These are phyloP conservation scores for Russula sp. DNA, from an alignment of 768 basidiomycete genomes.

Conservation along the genomic window DNA sequence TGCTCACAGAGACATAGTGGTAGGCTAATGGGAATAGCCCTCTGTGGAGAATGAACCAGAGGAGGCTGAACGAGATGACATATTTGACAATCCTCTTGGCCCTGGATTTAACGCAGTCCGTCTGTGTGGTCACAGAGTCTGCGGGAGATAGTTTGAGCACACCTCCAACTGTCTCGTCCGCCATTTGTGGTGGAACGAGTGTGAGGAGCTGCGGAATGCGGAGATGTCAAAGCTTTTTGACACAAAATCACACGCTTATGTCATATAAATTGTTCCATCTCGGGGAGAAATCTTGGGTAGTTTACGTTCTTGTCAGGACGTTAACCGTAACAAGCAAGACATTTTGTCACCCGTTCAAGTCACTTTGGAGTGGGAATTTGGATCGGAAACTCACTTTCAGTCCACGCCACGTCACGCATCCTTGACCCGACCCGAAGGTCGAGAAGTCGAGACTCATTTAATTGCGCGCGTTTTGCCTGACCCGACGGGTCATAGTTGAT, in stretches of 20 bases:
- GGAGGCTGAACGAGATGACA: slow-evolving; percentile 7
- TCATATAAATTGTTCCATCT: background rate
- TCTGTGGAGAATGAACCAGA: slow-evolving; percentile 15
- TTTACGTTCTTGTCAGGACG: no score
- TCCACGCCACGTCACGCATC: no score
- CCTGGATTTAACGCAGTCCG: background rate
- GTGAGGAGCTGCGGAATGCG: no score
- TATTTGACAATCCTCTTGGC: slow-evolving; percentile 1
- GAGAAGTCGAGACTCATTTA: no score
- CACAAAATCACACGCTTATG: background rate
- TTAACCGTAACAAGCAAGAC: no score
- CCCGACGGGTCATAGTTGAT: background rate
- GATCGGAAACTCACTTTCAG: no score
- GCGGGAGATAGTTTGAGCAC: background rate
- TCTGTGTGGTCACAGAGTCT: background rate
- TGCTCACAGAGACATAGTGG: background rate
- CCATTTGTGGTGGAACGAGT: background rate
- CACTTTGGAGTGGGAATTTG: no score
- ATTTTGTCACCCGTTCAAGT: no score
- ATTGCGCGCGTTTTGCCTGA: background rate
- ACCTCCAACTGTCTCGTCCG: background rate
- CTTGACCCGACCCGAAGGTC: background rate
- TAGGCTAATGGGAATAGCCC: slow-evolving; percentile 9
- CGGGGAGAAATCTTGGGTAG: no score
- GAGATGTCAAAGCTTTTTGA: no score